These are phyloP conservation scores for Paramecium tetraurelia DNA, from an alignment of 73 alveolate species.

Conservation along the genomic window DNA sequence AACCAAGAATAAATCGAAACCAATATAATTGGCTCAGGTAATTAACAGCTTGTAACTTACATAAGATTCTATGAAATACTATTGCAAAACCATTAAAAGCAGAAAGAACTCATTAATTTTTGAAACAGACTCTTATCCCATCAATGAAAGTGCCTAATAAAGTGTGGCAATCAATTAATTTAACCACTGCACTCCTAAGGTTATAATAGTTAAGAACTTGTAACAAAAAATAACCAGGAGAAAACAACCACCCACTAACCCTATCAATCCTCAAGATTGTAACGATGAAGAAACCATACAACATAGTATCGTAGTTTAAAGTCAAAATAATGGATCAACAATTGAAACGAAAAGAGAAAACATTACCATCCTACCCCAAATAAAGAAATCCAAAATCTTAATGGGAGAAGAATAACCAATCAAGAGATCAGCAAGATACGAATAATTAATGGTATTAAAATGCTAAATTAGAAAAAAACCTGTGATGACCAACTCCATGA, in stretches of 20 bases:
- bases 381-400: not conserved
- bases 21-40: not conserved
- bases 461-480: not conserved
- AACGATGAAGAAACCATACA: not conserved
- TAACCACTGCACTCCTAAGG: not conserved
- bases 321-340: not conserved
- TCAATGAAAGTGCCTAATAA: not conserved
- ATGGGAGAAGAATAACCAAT: not conserved
- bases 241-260: not conserved
- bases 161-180: not conserved
- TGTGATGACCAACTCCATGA: not conserved
- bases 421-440: slow-evolving; percentile 1
- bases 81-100: not conserved
- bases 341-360: not conserved
- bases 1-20: not conserved
- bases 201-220: not conserved
- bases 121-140: not conserved
- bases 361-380: not conserved
- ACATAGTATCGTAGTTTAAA: not conserved
- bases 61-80: not conserved
- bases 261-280: not conserved
- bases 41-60: not conserved
- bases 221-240: not conserved
- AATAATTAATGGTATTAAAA: not conserved
- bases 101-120: not conserved